A percentile compares a stretch with the other conserved stretches of the same genome.
Conservation (phyloP, 2,329 filamentous ascomycete species). For the Arthroderma uncinatum region DNA sequence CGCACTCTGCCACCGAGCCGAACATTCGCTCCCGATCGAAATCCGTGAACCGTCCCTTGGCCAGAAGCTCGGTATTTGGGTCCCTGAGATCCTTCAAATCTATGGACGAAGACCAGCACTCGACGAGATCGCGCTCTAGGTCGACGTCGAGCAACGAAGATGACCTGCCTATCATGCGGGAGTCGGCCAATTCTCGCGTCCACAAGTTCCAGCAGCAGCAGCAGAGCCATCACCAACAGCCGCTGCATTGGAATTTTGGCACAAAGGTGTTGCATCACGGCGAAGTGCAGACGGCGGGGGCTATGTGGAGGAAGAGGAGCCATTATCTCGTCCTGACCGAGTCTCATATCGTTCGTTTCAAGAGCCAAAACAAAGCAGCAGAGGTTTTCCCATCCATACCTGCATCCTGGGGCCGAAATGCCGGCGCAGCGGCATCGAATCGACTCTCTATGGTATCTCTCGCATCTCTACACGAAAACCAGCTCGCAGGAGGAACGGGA, state of each 20-base stretch:
- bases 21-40: constrained; percentile 11
- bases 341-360: constrained; percentile 56
- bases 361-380: constrained; percentile 53
- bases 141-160: constrained; percentile 40
- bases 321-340: constrained; percentile 63
- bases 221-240: neutral
- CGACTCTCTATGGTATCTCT: constrained; percentile 50
- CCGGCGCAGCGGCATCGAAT: constrained; percentile 28
- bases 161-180: constrained; percentile 22
- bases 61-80: constrained; percentile 47
- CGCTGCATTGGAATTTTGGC: constrained; percentile 17
- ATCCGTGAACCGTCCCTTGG: constrained; percentile 33
- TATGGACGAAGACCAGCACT: constrained; percentile 40
- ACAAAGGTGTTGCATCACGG: constrained; percentile 52
- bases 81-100: constrained; percentile 46
- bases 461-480: constrained; percentile 51
- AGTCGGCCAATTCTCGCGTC: neutral
- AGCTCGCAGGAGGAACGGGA: constrained; percentile 30
- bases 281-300: constrained; percentile 57
- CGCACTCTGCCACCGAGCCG: constrained; percentile 13
- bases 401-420: constrained; percentile 29
- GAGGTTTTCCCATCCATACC: constrained; percentile 50
- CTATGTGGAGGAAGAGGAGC: constrained; percentile 62
- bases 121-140: constrained; percentile 39
- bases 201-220: neutral